These are phyloP conservation scores for Sarcomyxa edulis DNA, from an alignment of 768 basidiomycete genomes.

Conservation along the genomic window DNA sequence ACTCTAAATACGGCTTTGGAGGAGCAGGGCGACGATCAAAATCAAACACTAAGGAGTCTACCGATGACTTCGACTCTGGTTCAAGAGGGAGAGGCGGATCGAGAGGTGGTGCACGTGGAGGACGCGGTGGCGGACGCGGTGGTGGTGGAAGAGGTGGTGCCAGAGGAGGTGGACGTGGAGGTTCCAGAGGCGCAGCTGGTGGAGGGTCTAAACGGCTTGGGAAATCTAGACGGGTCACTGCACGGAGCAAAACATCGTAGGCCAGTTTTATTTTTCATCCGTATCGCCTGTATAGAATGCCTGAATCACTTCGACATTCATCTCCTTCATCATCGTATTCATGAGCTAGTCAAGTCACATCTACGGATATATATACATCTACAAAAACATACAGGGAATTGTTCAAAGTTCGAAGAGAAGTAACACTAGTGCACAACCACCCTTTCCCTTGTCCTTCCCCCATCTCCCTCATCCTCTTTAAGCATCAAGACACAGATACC, in stretches of 20 bases:
- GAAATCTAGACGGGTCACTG: constrained; percentile 49
- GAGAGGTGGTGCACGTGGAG: constrained; percentile 23
- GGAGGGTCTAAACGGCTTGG: constrained; percentile 46
- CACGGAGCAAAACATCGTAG: constrained; percentile 28
- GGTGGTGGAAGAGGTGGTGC: constrained; percentile 22
- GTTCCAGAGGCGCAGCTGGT: constrained; percentile 17
- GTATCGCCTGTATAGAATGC: neutral
- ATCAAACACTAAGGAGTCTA: constrained; percentile 77
- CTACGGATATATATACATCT: too few relatives aligned
- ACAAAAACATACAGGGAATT: too few relatives aligned
- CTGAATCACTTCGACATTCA: too few relatives aligned
- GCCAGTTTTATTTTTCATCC: neutral
- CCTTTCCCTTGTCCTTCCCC: constrained; percentile 16
- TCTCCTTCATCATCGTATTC: too few relatives aligned
- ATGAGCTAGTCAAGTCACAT: too few relatives aligned
- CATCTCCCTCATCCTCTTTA: constrained; percentile 42
- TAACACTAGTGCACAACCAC: constrained; percentile 21
- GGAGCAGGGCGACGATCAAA: constrained; percentile 66
- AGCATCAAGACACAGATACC: constrained; percentile 59
- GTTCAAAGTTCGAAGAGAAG: too few relatives aligned
- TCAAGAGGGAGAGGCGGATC: constrained; percentile 23
- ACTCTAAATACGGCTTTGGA: constrained; percentile 81
- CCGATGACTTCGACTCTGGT: constrained; percentile 60
- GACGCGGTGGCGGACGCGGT: constrained; percentile 14
- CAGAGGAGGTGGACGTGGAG: constrained; percentile 24